These are phyloP conservation scores for Neopestalotiopsis rosae DNA, from an alignment of 2,329 filamentous ascomycete genomes.

Conservation along the genomic window DNA sequence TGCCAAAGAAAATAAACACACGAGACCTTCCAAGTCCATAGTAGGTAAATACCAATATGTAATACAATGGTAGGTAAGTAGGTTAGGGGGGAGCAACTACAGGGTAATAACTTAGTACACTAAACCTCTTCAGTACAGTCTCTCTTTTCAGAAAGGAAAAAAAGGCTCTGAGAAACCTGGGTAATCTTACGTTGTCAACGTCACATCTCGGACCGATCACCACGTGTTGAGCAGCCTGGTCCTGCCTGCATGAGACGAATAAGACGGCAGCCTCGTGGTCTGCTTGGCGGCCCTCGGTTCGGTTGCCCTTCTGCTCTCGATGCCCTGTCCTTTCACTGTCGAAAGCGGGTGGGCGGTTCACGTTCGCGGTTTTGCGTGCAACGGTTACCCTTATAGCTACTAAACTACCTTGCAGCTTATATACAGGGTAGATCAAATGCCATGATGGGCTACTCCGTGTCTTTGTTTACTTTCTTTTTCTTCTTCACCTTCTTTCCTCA, in stretches of 20 bases:
- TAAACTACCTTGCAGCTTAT: not conserved
- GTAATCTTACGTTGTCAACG: constrained; percentile 9
- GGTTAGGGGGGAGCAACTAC: not conserved
- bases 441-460: not conserved
- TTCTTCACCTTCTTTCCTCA: not conserved
- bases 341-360: not conserved
- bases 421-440: not conserved
- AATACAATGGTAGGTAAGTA: not conserved
- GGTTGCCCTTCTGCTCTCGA: not conserved
- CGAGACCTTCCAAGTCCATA: not conserved
- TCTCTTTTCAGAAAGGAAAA: no score
- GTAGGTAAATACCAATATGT: not conserved
- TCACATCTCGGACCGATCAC: constrained; percentile 17
- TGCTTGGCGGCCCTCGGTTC: not conserved
- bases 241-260: constrained; percentile 8
- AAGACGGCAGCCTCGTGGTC: not conserved
- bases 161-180: not conserved
- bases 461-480: not conserved
- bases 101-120: not conserved
- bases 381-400: not conserved
- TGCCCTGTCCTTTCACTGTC: not conserved
- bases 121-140: not conserved
- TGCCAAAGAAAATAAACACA: not conserved
- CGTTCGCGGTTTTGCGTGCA: not conserved
- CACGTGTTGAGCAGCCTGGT: constrained; percentile 10